phyloP scores from a whole-genome alignment of 495 filamentous ascomycete species.

The Penicillium manginii region DNA sequence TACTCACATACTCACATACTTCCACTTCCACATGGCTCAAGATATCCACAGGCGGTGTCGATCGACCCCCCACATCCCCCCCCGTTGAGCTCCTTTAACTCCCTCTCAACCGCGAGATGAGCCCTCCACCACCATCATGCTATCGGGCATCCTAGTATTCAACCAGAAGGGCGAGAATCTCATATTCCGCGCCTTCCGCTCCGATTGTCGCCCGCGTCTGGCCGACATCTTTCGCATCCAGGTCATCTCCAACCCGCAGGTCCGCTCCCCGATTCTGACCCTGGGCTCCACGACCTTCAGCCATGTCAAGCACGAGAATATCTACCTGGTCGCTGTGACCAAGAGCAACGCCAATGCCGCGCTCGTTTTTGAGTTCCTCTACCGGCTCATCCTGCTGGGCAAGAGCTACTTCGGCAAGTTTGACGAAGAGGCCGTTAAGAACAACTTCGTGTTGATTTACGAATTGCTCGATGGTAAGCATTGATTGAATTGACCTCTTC shows the following conservation, averaged over 20 bases:
- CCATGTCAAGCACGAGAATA: slow-evolving; percentile 99
- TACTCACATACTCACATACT: not conserved
- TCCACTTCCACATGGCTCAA: not conserved
- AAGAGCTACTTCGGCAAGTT: slow-evolving; percentile 98
- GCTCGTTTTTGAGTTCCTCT: slow-evolving; percentile 97
- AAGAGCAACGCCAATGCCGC: slow-evolving; percentile 99
- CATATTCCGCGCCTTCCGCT: slow-evolving; percentile 97
- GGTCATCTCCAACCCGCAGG: slow-evolving; percentile 97
- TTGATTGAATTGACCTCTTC: not conserved
- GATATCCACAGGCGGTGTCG: slow-evolving; percentile 33
- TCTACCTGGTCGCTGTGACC: slow-evolving; percentile 96
- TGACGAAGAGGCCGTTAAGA: slow-evolving; percentile 99
- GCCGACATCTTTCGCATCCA: slow-evolving; percentile 99
- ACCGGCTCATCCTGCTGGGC: slow-evolving; percentile 86
- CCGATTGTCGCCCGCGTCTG: slow-evolving; percentile 93
- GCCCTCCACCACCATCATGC: slow-evolving; percentile 61
- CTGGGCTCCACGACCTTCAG: slow-evolving; percentile 98
- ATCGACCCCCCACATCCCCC: slow-evolving; percentile 30
- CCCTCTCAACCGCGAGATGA: slow-evolving; percentile 14
- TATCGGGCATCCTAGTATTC: slow-evolving; percentile 96
- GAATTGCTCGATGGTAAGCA: slow-evolving; percentile 89
- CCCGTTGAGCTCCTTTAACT: slow-evolving; percentile 24
- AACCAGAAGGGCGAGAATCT: slow-evolving; percentile 99
- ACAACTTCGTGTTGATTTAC: slow-evolving; percentile 98
- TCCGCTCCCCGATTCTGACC: slow-evolving; percentile 95